phyloP scores from a whole-genome alignment of 1,284 basidiomycete genomes.

The Cerioporus squamosus region DNA sequence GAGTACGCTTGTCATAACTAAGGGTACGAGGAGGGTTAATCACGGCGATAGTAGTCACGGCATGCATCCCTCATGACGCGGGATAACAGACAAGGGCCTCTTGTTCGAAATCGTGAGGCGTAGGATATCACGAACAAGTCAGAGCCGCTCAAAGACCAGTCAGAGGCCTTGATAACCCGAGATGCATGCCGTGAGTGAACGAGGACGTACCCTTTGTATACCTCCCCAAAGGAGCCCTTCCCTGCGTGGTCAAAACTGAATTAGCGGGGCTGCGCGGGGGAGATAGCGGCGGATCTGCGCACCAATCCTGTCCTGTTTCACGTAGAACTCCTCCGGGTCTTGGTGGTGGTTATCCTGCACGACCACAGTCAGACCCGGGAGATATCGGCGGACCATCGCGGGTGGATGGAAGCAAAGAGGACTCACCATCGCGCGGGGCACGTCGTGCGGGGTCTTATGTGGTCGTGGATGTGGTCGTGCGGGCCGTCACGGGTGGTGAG shows the following conservation, averaged over 20 bases:
- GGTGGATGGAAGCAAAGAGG: not conserved
- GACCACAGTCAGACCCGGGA: conserved; percentile 4
- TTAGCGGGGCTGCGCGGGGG: not conserved
- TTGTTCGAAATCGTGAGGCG: no score
- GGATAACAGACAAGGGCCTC: no score
- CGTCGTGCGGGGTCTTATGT: conserved; percentile 17
- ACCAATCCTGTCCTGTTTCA: conserved; percentile 97
- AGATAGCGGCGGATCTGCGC: conserved; percentile 33
- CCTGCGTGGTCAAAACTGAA: conserved; percentile 50
- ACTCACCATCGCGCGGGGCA: conserved; percentile 17
- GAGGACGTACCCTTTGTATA: conserved; percentile 85
- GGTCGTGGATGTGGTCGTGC: conserved; percentile 27
- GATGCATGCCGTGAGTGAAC: no score
- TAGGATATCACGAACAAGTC: no score
- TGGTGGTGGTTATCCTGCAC: conserved; percentile 67
- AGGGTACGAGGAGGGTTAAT: conserved; percentile 2
- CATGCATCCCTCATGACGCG: no score
- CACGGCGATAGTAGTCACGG: conserved; percentile 5
- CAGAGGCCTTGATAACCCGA: no score
- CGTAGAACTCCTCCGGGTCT: conserved; percentile 95
- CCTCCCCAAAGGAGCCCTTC: conserved; percentile 96
- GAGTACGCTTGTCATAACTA: conserved; percentile 91
- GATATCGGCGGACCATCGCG: conserved; percentile 18
- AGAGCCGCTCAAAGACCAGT: no score
- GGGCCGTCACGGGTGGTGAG: conserved; percentile 12